Conservation (phyloP, 805 yeast species). For the Danielia reshetovae region DNA sequence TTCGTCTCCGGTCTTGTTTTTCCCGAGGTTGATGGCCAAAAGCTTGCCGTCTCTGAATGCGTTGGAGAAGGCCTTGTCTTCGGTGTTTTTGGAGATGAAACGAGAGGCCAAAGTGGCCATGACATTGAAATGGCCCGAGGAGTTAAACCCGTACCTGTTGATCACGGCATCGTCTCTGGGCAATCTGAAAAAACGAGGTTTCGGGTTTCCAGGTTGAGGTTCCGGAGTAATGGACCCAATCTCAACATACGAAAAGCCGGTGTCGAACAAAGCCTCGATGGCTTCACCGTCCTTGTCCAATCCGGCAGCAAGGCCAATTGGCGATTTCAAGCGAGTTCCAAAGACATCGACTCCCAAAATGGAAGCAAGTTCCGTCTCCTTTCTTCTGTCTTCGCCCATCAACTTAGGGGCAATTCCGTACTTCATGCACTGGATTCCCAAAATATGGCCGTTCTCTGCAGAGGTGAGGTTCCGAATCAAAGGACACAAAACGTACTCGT, state of each 20-base stretch:
- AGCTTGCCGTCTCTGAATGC: constrained; percentile 63
- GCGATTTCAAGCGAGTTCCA: constrained; percentile 64
- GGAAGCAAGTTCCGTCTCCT: constrained; percentile 25
- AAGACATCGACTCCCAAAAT: constrained; percentile 59
- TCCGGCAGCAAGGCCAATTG: constrained; percentile 94
- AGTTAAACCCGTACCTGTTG: constrained; percentile 92
- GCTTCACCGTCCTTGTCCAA: constrained; percentile 92
- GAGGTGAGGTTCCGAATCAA: constrained; percentile 61
- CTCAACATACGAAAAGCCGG: constrained; percentile 88
- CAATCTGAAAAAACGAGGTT: constrained; percentile 85
- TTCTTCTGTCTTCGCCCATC: constrained; percentile 48
- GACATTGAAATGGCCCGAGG: constrained; percentile 79
- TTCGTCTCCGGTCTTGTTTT: constrained; percentile 90
- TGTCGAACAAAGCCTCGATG: constrained; percentile 69
- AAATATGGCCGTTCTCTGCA: constrained; percentile 82
- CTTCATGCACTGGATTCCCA: constrained; percentile 69
- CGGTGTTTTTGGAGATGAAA: constrained; percentile 25
- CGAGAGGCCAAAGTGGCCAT: constrained; percentile 64
- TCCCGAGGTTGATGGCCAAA: constrained; percentile 84
- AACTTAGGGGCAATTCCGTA: constrained; percentile 64
- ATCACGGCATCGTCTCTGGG: constrained; percentile 86
- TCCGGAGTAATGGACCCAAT: constrained; percentile 90
- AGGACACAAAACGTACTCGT: constrained; percentile 81
- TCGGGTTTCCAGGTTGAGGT: constrained; percentile 94
- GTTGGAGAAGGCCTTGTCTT: constrained; percentile 26